Evolutionary conservation across 306 rosid species (phyloP).

Genomic region (Citrullus amarus): DNA sequence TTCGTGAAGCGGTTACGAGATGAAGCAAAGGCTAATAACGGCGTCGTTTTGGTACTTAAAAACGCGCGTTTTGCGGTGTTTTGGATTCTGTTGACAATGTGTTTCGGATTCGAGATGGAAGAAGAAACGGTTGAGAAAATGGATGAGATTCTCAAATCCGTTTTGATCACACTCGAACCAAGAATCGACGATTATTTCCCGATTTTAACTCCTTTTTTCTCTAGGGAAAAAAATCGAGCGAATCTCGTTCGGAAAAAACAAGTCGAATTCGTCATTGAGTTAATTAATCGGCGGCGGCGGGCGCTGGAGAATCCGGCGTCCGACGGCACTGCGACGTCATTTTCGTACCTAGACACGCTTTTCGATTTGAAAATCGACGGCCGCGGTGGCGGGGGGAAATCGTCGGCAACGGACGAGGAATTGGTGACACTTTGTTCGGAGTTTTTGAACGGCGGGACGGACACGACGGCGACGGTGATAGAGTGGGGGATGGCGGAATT

Average conservation of each 20-base stretch:
- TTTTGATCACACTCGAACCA: constrained; percentile 56
- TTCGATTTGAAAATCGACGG: constrained; percentile 53
- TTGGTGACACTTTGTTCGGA: constrained; percentile 68
- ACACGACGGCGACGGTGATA: constrained; percentile 81
- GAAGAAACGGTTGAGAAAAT: constrained; percentile 49
- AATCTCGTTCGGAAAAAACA: constrained; percentile 43
- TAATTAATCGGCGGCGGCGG: constrained; percentile 44
- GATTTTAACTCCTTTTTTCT: constrained; percentile 49
- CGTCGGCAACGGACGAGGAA: constrained; percentile 42
- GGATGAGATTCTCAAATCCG: constrained; percentile 54
- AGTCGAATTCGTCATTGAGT: constrained; percentile 33
- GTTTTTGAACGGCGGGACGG: constrained; percentile 88
- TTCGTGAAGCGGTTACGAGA: constrained; percentile 29
- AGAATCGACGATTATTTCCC: constrained; percentile 80
- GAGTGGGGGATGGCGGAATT: constrained; percentile 82
- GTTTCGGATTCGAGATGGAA: constrained; percentile 79
- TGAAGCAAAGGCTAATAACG: constrained; percentile 47
- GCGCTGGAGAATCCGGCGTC: constrained; percentile 59
- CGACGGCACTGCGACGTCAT: constrained; percentile 51
- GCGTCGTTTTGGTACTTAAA: constrained; percentile 44
- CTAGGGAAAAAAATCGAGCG: constrained; percentile 50
- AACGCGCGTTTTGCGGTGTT: constrained; percentile 67
- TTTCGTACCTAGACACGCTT: constrained; percentile 86
- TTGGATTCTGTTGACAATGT: constrained; percentile 63
- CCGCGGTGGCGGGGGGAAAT: constrained; percentile 18